phyloP scores from a whole-genome alignment of 148 eudicot species.

The Cornus controversa region DNA sequence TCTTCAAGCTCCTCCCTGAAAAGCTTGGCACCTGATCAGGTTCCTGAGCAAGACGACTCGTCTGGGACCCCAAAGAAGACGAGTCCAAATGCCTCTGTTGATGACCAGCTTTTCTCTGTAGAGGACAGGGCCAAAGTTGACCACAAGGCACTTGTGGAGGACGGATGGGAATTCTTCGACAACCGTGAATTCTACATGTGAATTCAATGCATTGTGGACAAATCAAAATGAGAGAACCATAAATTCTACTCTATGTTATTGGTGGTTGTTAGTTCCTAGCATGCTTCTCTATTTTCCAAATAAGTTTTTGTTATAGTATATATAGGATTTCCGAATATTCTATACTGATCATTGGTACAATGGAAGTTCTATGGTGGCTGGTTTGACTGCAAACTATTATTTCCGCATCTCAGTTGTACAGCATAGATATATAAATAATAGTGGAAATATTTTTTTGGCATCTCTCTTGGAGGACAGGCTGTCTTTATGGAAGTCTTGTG shows the following conservation, averaged over 20 bases:
- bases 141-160: slow-evolving; percentile 45
- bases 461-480: no score
- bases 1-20: slow-evolving; percentile 55
- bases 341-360: background rate
- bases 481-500: no score
- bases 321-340: background rate
- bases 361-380: background rate
- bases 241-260: background rate
- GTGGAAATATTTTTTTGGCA: background rate
- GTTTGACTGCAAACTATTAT: background rate
- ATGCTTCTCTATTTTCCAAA: background rate
- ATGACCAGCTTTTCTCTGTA: slow-evolving; percentile 23
- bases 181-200: slow-evolving; percentile 9
- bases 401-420: background rate
- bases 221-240: background rate
- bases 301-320: background rate
- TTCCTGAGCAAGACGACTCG: slow-evolving; percentile 20
- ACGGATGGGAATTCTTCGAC: slow-evolving; percentile 73
- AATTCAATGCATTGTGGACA: background rate
- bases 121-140: slow-evolving; percentile 22
- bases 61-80: slow-evolving; percentile 19
- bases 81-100: slow-evolving; percentile 17
- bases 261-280: no score
- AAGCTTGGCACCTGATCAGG: slow-evolving; percentile 33
- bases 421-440: background rate